Percentiles rank a stretch among this genome's conserved stretches.
These are phyloP conservation scores for Thalassiosira mediterranea DNA, from an alignment of 352 stramenopile genomes.

Conservation along the genomic window DNA sequence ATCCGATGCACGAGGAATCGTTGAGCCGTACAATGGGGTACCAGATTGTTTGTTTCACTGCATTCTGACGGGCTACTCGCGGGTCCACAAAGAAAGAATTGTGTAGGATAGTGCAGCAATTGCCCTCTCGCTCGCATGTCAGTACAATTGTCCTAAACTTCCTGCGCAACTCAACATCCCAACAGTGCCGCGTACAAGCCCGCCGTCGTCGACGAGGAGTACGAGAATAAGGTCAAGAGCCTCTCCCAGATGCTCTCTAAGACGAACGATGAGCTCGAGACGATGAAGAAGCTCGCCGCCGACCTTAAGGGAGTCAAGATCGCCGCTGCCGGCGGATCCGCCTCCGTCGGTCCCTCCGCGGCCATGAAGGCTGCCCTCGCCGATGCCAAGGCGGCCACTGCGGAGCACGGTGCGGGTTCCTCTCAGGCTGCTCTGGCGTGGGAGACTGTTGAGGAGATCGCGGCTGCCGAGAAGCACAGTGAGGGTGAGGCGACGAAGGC, in stretches of 20 bases:
- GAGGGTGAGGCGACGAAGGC: slow-evolving; percentile 40
- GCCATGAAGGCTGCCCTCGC: slow-evolving; percentile 55
- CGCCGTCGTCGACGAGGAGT: slow-evolving; percentile 57
- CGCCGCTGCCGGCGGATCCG: neutral
- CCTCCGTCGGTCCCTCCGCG: slow-evolving; percentile 10
- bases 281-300: slow-evolving; percentile 49
- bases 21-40: too few species aligned
- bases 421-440: slow-evolving; percentile 72
- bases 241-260: slow-evolving; percentile 53
- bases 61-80: too few species aligned
- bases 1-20: too few species aligned
- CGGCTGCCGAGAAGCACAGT: slow-evolving; percentile 24
- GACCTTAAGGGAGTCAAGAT: slow-evolving; percentile 67
- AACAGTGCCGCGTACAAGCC: slow-evolving; percentile 61
- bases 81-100: too few species aligned
- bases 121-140: neutral
- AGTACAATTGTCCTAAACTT: neutral
- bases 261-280: slow-evolving; percentile 65
- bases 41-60: too few species aligned
- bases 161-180: neutral
- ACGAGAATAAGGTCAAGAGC: slow-evolving; percentile 56
- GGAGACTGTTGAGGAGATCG: slow-evolving; percentile 79
- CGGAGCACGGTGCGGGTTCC: slow-evolving; percentile 56
- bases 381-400: slow-evolving; percentile 52
- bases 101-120: neutral